These are phyloP conservation scores for Rhizophagus sp. DNA, from an alignment of 192 early-diverging fungal genomes.

Conservation along the genomic window DNA sequence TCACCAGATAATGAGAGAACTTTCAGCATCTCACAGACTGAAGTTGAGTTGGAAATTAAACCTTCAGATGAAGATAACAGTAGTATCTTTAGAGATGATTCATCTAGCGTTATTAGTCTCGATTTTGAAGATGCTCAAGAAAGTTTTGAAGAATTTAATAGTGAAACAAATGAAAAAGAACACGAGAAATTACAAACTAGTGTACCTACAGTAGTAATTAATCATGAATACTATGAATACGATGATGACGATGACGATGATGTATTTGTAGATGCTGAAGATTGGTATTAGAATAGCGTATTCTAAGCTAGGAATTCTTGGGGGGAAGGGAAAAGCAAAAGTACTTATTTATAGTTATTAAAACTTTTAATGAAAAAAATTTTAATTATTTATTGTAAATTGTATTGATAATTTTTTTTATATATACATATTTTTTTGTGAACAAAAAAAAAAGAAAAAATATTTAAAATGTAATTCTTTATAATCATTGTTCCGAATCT, in stretches of 20 bases:
- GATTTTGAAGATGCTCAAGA: slow-evolving; percentile 1
- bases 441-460: too few species aligned
- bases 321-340: not conserved
- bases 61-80: not conserved
- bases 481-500: too few species aligned
- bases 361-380: not conserved
- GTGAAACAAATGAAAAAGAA: not conserved
- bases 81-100: slow-evolving; percentile 13
- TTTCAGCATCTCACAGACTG: not conserved
- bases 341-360: not conserved
- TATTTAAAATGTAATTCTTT: too few species aligned
- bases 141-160: not conserved
- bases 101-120: not conserved
- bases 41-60: not conserved
- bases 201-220: not conserved
- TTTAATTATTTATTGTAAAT: too few species aligned
- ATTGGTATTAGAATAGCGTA: not conserved
- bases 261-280: slow-evolving; percentile 18
- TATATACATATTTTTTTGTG: too few species aligned
- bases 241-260: slow-evolving; percentile 23
- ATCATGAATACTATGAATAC: slow-evolving; percentile 22
- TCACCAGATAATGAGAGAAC: not conserved
- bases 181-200: not conserved
- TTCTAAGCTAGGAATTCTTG: not conserved
- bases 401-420: too few species aligned